Evolutionary conservation across 768 basidiomycete species (phyloP).

Genomic region (Auriscalpium vulgare): DNA sequence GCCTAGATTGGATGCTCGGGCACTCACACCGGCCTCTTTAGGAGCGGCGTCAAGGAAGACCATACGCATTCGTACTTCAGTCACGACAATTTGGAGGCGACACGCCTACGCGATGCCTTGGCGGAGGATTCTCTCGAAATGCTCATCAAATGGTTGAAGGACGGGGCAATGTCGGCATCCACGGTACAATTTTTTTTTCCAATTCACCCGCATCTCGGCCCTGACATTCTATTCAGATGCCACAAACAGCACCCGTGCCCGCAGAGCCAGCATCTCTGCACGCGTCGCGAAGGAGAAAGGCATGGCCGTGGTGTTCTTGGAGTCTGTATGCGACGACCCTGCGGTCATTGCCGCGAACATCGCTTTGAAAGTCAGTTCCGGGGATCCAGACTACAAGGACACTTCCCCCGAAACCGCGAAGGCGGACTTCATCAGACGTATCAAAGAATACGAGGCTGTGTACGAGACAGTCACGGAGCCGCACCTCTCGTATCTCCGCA

Average conservation of each 20-base stretch:
- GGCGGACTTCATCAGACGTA: constrained; percentile 84
- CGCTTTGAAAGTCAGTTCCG: constrained; percentile 89
- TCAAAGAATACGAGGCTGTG: constrained; percentile 87
- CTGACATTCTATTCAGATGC: constrained; percentile 55
- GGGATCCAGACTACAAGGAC: constrained; percentile 96
- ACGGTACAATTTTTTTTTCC: constrained; percentile 49
- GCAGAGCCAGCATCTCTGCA: constrained; percentile 78
- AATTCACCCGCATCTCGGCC: not conserved
- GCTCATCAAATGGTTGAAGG: constrained; percentile 90
- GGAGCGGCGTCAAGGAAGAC: constrained; percentile 81
- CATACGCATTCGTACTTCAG: constrained; percentile 90
- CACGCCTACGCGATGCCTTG: constrained; percentile 66
- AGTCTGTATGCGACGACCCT: constrained; percentile 92
- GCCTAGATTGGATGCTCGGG: not conserved
- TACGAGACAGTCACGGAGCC: constrained; percentile 95
- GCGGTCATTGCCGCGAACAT: constrained; percentile 93
- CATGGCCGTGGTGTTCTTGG: constrained; percentile 85
- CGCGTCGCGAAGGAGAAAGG: constrained; percentile 84
- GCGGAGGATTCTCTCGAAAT: constrained; percentile 91
- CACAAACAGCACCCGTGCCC: constrained; percentile 78
- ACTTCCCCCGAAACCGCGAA: constrained; percentile 80
- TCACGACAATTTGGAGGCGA: constrained; percentile 75
- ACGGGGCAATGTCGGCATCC: constrained; percentile 97
- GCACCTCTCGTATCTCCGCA: constrained; percentile 82
- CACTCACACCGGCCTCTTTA: constrained; percentile 18